Conservation (phyloP, 108 stramenopile species). For the Nitzschia sp. region DNA sequence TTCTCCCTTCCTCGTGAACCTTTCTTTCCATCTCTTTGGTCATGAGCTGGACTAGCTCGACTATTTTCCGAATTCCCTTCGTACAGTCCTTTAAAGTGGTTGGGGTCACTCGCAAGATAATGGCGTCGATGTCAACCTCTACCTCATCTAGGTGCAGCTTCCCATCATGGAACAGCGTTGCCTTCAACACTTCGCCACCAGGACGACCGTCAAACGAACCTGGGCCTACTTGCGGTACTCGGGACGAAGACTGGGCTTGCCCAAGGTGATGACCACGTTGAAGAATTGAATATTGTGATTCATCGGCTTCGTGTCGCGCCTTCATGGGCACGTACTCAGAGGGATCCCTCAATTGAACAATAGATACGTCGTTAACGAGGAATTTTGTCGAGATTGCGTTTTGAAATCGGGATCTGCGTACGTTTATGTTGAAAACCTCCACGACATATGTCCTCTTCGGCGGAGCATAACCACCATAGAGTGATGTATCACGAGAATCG, state of each 20-base stretch:
- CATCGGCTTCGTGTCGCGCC: conserved; percentile 23
- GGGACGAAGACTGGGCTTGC: no score
- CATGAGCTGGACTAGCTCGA: conserved; percentile 58
- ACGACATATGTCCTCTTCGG: conserved; percentile 50
- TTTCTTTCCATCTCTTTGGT: conserved; percentile 79
- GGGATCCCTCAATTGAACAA: conserved; percentile 44
- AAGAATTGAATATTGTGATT: conserved; percentile 41
- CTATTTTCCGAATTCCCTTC: conserved; percentile 51
- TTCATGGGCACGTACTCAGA: conserved; percentile 40
- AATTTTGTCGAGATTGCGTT: conserved; percentile 31
- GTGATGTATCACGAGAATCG: conserved; percentile 36
- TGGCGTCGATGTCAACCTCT: conserved; percentile 63
- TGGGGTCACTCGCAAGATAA: conserved; percentile 67
- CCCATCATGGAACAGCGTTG: conserved; percentile 55
- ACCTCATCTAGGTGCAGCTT: conserved; percentile 66
- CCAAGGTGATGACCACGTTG: conserved; percentile 6
- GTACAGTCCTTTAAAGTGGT: conserved; percentile 67
- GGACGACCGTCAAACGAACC: background rate
- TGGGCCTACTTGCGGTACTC: background rate
- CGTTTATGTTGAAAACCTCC: conserved; percentile 34
- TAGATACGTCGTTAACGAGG: conserved; percentile 38
- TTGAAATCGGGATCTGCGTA: conserved; percentile 16
- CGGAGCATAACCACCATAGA: conserved; percentile 22
- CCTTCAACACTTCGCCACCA: conserved; percentile 26
- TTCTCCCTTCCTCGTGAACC: conserved; percentile 75